Evolutionary conservation across 2,329 filamentous ascomycete species (phyloP), one percentile per base, ranked within the genome.

Genomic region (Trichophyton verrucosum): DNA sequence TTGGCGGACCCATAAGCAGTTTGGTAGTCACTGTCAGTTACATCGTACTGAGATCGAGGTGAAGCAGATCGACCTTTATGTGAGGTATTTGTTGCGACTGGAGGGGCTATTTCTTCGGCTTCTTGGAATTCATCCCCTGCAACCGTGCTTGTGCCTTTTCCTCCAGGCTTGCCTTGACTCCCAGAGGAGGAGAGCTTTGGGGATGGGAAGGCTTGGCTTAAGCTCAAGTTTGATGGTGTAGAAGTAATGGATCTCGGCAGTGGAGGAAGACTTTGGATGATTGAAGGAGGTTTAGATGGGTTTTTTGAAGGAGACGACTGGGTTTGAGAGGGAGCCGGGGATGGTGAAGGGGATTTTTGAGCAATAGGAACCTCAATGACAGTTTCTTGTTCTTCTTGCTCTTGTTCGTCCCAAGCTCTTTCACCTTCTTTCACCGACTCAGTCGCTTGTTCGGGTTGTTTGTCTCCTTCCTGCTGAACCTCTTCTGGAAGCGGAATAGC

Each of bases 201-300:
- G 13, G 58, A 55, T 33, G 47, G 53, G 17, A 59, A 55, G 7
- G 58, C 61, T 27, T 61, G 51, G 27, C 33, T 59, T 11, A 60
- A 58, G 53, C 59, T 62, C 38, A 62, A 60, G 13, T 62, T 62
- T 30, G 61, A 60, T 2, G 58, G 60, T 11, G 60, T 61, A 55
- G 64, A 56, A 9, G 59, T 47, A 40, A 64, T 38, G 20, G 66
- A 61, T 17, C 63, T 60, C 44, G 62, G 61, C 38, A 62, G 61
- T 11, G 56, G 60, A 46, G 33, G 61, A 53, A 64, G 62, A 24
- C 58, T 67, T 61, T 67, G 62, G 60, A 63, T 66, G 60, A 61
- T 66, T 64, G 60, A 58, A 42, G 49, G 42, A 17, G 36, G n/a
- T 15, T 47, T 51, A 44, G 47, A 27, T 3, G 58, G 58, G 15